phyloP scores from a whole-genome alignment of 371 early-diverging fungal species.

The Mortierella polycephala region DNA sequence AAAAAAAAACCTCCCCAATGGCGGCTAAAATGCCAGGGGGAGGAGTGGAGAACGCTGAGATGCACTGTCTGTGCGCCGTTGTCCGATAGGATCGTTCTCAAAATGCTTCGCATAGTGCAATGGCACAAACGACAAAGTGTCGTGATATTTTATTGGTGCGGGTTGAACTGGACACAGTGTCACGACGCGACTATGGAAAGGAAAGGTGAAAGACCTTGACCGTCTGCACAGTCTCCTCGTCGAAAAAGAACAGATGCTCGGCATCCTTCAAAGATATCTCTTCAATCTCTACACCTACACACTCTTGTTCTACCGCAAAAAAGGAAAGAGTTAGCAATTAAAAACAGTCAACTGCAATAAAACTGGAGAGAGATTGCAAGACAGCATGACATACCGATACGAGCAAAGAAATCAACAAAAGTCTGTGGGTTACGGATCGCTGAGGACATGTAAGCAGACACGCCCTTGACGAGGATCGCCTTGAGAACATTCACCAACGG shows the following conservation, averaged over 20 bases:
- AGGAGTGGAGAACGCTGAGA: too few relatives aligned
- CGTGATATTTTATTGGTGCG: too few relatives aligned
- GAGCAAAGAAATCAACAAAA: conserved; percentile 44
- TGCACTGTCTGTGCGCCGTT: too few relatives aligned
- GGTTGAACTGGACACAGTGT: background rate
- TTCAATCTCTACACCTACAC: conserved; percentile 34
- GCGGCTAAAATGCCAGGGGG: too few relatives aligned
- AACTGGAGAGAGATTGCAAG: background rate
- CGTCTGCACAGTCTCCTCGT: conserved; percentile 45
- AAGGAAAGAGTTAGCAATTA: conserved; percentile 1
- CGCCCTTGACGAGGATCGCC: conserved; percentile 42
- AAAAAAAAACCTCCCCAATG: too few relatives aligned
- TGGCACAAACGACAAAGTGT: too few relatives aligned
- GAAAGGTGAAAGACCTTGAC: conserved; percentile 43
- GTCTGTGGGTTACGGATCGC: conserved; percentile 53
- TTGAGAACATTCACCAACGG: conserved; percentile 41
- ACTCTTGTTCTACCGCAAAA: conserved; percentile 26
- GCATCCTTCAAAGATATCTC: conserved; percentile 22
- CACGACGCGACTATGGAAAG: conserved; percentile 1
- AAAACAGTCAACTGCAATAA: background rate
- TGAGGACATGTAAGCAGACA: conserved; percentile 49
- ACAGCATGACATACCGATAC: conserved; percentile 31
- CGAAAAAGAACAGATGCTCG: conserved; percentile 49
- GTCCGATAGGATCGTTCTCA: too few relatives aligned
- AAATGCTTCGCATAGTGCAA: too few relatives aligned